phyloP scores from a whole-genome alignment of 2,329 filamentous ascomycete genomes.

The Hirsutella rhossiliensis region DNA sequence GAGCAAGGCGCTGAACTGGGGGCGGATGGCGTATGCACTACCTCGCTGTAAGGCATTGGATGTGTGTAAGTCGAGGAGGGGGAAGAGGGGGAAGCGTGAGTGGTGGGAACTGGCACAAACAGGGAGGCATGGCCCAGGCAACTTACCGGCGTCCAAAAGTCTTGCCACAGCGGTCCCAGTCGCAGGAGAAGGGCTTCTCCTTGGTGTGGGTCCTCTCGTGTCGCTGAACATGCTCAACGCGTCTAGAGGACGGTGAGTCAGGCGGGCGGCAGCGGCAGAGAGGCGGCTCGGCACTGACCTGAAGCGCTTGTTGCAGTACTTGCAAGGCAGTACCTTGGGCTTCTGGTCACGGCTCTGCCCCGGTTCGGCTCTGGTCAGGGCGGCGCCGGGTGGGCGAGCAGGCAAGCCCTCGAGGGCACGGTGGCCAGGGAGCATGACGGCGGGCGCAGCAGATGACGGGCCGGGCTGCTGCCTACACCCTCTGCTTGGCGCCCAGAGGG shows the following conservation, averaged over 20 bases:
- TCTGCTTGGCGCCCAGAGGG: conserved; percentile 1
- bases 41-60: not conserved
- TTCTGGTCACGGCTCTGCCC: conserved; percentile 44
- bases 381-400: conserved; percentile 15
- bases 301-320: conserved; percentile 51
- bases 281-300: conserved; percentile 29
- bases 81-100: not conserved
- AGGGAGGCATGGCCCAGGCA: conserved; percentile 1
- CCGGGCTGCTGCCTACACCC: conserved; percentile 1
- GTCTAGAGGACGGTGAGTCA: conserved; percentile 25
- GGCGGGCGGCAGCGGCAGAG: conserved; percentile 7
- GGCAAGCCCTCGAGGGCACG: conserved; percentile 37
- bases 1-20: not conserved
- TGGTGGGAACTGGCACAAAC: conserved; percentile 6
- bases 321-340: conserved; percentile 50
- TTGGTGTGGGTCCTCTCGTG: conserved; percentile 54
- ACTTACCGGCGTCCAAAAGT: conserved; percentile 51
- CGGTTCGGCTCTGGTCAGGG: conserved; percentile 22
- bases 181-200: conserved; percentile 51
- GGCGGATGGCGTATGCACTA: not conserved
- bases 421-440: conserved; percentile 39
- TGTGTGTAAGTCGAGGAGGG: conserved; percentile 1
- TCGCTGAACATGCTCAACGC: conserved; percentile 52
- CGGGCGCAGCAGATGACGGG: not conserved
- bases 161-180: conserved; percentile 48